A percentile compares a stretch with the other conserved stretches of the same genome.
Evolutionary conservation across 106 monocot genomes (phyloP).

Genomic region (Iris macrosiphon): DNA sequence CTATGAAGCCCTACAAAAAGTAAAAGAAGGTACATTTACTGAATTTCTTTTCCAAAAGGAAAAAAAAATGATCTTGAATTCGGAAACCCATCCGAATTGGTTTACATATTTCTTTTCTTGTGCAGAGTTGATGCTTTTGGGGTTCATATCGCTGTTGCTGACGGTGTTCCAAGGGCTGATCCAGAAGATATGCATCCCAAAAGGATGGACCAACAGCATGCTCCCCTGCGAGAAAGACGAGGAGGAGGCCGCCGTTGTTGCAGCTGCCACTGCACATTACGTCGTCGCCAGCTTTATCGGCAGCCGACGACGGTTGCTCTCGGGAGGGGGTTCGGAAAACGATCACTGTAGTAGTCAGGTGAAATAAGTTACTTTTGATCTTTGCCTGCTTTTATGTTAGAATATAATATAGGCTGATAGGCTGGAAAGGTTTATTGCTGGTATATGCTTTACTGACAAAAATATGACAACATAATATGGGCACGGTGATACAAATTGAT

Average conservation of each 20-base stretch:
- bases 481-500: no score
- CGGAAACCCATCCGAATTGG: not conserved
- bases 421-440: no score
- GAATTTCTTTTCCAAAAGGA: not conserved
- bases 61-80: no score
- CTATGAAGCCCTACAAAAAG: slow-evolving; percentile 68
- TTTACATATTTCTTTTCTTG: not conserved
- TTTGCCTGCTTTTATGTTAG: no score
- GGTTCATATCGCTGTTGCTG: slow-evolving; percentile 85
- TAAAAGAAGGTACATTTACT: slow-evolving; percentile 56
- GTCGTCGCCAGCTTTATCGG: slow-evolving; percentile 18
- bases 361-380: no score
- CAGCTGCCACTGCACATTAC: slow-evolving; percentile 12
- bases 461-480: no score
- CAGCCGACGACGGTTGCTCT: slow-evolving; percentile 26
- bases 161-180: slow-evolving; percentile 51
- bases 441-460: no score
- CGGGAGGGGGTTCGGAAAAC: slow-evolving; percentile 9
- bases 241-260: no score
- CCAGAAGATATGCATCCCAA: slow-evolving; percentile 55
- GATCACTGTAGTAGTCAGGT: slow-evolving; percentile 38
- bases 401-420: no score
- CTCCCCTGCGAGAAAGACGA: slow-evolving; percentile 49
- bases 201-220: slow-evolving; percentile 31
- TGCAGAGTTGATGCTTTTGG: slow-evolving; percentile 91